Base-by-base conservation (phyloP, 1,284 basidiomycete genomes). In the Wallemia ichthyophaga region DNA sequence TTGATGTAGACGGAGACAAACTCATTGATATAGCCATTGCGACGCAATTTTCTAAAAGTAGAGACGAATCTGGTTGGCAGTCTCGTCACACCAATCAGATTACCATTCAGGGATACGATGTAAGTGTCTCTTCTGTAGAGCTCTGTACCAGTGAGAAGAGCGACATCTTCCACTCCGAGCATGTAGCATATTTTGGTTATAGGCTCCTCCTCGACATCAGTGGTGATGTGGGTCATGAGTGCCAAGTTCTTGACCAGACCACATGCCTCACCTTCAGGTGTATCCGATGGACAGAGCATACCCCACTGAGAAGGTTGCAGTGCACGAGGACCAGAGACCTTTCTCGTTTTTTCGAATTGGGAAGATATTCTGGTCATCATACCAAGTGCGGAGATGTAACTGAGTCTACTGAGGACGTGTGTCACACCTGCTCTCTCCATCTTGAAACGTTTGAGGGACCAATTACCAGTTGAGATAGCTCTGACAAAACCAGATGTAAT, bases 311-410 rank as follows among this genome's bases (percentile, higher is more conserved):
- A 87, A 11, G 94, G 91, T 69, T 99, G 94, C 62, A 99, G 72
- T 15, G 94, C 92, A 68, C 94, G 80, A 25, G 94, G 94, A 57
- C 95, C 95, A 62, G 87, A 94, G 60, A 99, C 95, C 69, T 99
- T 99, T 60, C 94, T 75, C 17, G 95, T 98, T 77, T 99, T 99
- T 71, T 99, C 94, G 68, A 99, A 99, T 71, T 99, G 94, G 25
- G 87, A 92, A 21, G 85, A 85, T 64, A 99, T 99, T 56, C 94
- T 82, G 9, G 94, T 99, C 95, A 99, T 99, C 55, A 98, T 99
- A 31, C 95, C 94, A 23, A 99, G 76, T 1, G 94, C 95, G 60
- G 89, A 86, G 68, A 99, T 96, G 75, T 91, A 99, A 64, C 82
- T 85, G 57, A 99, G 73, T 27, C 95, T 80, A 66, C 85, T 91